Evolutionary conservation across 2,329 filamentous ascomycete genomes (phyloP).

Genomic region (Spiromastix sp.): DNA sequence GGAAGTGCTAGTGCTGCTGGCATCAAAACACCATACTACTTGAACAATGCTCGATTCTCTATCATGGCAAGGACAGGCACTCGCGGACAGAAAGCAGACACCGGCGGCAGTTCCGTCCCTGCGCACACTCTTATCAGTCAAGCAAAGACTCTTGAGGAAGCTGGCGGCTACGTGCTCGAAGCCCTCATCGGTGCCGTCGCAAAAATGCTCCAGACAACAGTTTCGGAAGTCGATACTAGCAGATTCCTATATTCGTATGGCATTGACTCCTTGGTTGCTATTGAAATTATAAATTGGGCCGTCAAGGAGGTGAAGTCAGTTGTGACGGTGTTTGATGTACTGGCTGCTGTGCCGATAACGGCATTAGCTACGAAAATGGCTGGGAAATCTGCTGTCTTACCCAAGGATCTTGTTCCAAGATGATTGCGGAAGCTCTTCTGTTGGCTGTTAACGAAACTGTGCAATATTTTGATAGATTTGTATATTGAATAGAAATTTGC

Average conservation of each 20-base stretch:
- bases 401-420: no score
- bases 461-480: no score
- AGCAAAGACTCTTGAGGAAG: conserved; percentile 11
- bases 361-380: conserved; percentile 4
- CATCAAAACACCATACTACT: background rate
- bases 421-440: no score
- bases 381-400: no score
- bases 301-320: conserved; percentile 20
- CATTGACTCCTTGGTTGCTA: conserved; percentile 22
- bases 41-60: background rate
- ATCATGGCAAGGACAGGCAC: conserved; percentile 8
- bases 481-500: no score
- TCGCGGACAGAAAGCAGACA: conserved; percentile 9
- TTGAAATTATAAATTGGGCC: conserved; percentile 23
- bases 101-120: conserved; percentile 11
- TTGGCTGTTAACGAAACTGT: no score
- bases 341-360: conserved; percentile 4
- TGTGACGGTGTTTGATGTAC: conserved; percentile 9
- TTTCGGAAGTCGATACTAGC: conserved; percentile 16
- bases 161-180: conserved; percentile 10
- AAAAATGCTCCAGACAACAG: conserved; percentile 14
- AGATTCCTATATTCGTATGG: conserved; percentile 16
- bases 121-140: conserved; percentile 10
- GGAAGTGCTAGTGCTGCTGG: background rate
- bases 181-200: conserved; percentile 13